Percentiles rank a stretch among this genome's conserved stretches.
Evolutionary conservation across 257 asterid species (phyloP).

Genomic region (Jacaranda mimosifolia): DNA sequence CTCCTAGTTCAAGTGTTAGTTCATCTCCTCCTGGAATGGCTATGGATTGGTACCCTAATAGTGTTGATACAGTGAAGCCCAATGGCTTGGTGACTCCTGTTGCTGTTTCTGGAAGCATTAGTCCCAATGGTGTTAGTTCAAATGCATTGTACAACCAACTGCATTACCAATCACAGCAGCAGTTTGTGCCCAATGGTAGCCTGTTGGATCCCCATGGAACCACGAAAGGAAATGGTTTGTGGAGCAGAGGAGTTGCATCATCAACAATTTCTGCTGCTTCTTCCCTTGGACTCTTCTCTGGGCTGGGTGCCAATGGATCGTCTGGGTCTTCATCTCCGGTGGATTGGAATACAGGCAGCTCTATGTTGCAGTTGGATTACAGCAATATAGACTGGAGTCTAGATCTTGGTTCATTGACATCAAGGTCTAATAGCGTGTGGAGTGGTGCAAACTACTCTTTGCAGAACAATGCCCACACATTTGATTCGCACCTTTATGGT

Average conservation of each 20-base stretch:
- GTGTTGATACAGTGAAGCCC: constrained; percentile 45
- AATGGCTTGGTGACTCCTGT: constrained; percentile 50
- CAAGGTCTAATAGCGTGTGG: constrained; percentile 56
- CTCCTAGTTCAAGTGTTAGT: constrained; percentile 51
- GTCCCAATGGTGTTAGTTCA: constrained; percentile 50
- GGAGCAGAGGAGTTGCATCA: constrained; percentile 55
- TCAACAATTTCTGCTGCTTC: constrained; percentile 69
- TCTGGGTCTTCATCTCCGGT: constrained; percentile 60
- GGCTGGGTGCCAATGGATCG: constrained; percentile 50
- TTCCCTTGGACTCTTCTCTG: constrained; percentile 70
- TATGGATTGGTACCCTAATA: constrained; percentile 57
- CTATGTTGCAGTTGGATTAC: constrained; percentile 57
- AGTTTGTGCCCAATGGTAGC: constrained; percentile 45
- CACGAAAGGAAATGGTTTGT: constrained; percentile 47
- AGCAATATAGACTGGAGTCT: constrained; percentile 71
- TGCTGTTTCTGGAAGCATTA: constrained; percentile 49
- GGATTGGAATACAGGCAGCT: constrained; percentile 66
- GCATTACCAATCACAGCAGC: constrained; percentile 57
- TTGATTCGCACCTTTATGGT: constrained; percentile 63
- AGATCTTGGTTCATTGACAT: constrained; percentile 48
- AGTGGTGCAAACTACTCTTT: constrained; percentile 48
- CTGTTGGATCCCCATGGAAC: constrained; percentile 44
- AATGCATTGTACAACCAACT: constrained; percentile 50
- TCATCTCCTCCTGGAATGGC: constrained; percentile 59
- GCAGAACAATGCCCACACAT: constrained; percentile 49